Base-by-base conservation (phyloP, 1,284 basidiomycete genomes). In the Ganoderma lucidum region DNA sequence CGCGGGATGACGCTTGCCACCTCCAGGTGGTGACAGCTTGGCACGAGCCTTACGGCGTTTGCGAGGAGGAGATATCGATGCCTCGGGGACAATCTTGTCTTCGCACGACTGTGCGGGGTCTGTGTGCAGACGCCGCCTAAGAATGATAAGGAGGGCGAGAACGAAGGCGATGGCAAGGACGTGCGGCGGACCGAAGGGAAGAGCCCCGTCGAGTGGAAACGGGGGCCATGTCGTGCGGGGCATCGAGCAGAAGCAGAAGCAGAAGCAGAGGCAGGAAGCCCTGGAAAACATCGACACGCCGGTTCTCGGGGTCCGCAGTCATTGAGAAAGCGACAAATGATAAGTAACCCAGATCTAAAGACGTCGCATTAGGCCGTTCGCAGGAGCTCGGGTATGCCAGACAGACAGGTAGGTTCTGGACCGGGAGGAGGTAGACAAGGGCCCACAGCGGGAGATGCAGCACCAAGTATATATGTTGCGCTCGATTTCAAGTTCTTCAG, bases 291-390 rank as follows among this genome's bases (percentile, higher is more conserved):
- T 28, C 17, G 17, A 17, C 62, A 59, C 35, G 5, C 65, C 65
- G 63, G 72, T 71, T 42, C 62, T 69, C 70, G 70, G 72, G 72
- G 72, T 71, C 70, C 68, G 53, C 55, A 23, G 53, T 42, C 30
- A 30, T 35, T 28, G 19, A 42, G 39, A 6, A 32, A 6, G 14
- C 53, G 15, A 56, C 12, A 15, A 10, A 30, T 6, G 53, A 56
- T 19, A 56, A 8, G 23, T 23, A 23, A 23, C 23, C 23, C 23
- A 23, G 53, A 15, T 30, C 15, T 30, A 32, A 30, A 30, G 28
- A 30, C 28, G 12, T 51, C 5, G 6, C 53, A 35, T 35, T 19
- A 41, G 39, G 30, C 15, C 14, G 53, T 30, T 56, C 10, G 53
- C 53, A 30, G 15, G 8, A 15, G 4, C 28, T 55, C 14, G 28